Percentiles rank a stretch among this genome's conserved stretches.
These are phyloP conservation scores for Rhizomucor miehei DNA, from an alignment of 371 early-diverging fungal species.

Conservation along the genomic window DNA sequence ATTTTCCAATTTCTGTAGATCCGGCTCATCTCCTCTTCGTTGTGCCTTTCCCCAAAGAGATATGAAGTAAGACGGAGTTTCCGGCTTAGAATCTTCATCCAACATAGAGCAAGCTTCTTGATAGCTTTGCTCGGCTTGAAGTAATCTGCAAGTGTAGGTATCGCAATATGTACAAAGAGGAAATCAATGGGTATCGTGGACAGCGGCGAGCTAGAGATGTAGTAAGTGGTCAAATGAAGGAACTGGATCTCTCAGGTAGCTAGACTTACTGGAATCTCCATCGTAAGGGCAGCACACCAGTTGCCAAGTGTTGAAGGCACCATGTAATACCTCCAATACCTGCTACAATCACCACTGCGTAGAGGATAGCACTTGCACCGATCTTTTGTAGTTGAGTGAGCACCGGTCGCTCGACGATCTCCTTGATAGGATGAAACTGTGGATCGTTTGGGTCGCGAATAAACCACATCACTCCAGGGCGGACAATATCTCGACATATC, in stretches of 20 bases:
- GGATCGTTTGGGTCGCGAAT: slow-evolving; percentile 95
- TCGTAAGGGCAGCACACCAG: slow-evolving; percentile 49
- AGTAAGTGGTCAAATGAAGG: neutral
- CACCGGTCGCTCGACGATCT: slow-evolving; percentile 78
- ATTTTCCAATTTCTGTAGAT: slow-evolving; percentile 38
- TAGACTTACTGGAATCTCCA: slow-evolving; percentile 50
- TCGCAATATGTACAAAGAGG: slow-evolving; percentile 63
- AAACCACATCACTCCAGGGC: slow-evolving; percentile 95
- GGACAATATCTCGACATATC: slow-evolving; percentile 71
- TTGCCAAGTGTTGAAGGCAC: slow-evolving; percentile 16
- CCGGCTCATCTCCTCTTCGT: slow-evolving; percentile 65
- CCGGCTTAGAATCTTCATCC: slow-evolving; percentile 63
- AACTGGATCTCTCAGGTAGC: neutral
- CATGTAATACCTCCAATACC: slow-evolving; percentile 62
- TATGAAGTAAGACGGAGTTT: slow-evolving; percentile 74
- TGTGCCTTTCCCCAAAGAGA: slow-evolving; percentile 68
- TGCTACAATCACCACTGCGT: slow-evolving; percentile 65
- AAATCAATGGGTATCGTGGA: slow-evolving; percentile 69
- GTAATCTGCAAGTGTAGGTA: slow-evolving; percentile 58
- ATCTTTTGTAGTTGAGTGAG: slow-evolving; percentile 77
- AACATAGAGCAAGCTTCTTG: slow-evolving; percentile 40
- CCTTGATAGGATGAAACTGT: slow-evolving; percentile 87
- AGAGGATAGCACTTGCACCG: slow-evolving; percentile 73
- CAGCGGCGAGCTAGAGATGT: slow-evolving; percentile 9
- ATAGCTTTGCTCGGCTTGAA: slow-evolving; percentile 49